Base-by-base conservation (phyloP, 352 stramenopile species). In the Phytophthora capsici region DNA sequence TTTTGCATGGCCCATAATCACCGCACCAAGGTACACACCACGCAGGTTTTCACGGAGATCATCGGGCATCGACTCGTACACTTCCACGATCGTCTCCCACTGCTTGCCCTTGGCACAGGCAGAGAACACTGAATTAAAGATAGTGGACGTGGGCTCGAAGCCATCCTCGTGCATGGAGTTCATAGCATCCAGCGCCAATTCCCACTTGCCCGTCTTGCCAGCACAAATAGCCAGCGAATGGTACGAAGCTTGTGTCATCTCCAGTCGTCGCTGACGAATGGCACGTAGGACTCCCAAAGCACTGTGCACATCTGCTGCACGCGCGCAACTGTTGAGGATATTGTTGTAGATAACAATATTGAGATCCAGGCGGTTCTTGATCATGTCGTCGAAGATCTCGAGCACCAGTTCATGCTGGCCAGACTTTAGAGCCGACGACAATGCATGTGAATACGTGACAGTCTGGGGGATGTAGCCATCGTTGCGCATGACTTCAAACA, bases 351-450 rank as follows among this genome's bases (percentile, higher is more conserved):
- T 92, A 25, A 95, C 66, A 40, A 92, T 90, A 20, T 74, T 83
- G 14, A 84, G 73, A 7, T 94, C 80, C 22, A 92, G 67, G 20
- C 83, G 78, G 62, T 94, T 81, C 47, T 69, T 75, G 37, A 95
- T 71, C 82, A 95, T 90, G 52, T 95, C 87, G 65, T 93, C 85
- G 59, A 95, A 95, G 57, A 95, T 93, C 69, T 95, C 82, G 34
- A 95, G 83, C 69, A 95, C 87, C 17, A 95, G 73, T 60, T 93
- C 87, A 54, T 95, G 87, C 54, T 92, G 79, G 13, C 65, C 62
- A 8, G 81, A 74, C 68, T 95, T 95, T 13, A 91, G 72, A n/a
- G 85, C 87, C 3, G 85, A 84, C 38, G 87, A 92, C 46, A 95
- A 57, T n/a, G 85, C 83, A 53, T 86, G 87, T 46, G 87, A 94